Percentiles rank a stretch among this genome's conserved stretches.
These are phyloP conservation scores for Sutorius australiensis DNA, from an alignment of 768 basidiomycete species.

Conservation along the genomic window DNA sequence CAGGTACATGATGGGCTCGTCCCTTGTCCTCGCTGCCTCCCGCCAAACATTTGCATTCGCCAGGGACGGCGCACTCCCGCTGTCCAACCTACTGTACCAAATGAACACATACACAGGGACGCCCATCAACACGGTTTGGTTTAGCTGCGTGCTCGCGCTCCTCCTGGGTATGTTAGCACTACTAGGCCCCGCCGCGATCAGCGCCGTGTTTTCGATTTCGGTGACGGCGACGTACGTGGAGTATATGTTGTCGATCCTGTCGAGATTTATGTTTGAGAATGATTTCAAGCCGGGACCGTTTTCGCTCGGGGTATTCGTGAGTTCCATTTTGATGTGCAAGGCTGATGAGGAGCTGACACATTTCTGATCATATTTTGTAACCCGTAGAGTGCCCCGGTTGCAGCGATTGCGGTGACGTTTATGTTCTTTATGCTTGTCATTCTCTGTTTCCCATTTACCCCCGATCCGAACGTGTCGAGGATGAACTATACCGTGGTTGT, in stretches of 20 bases:
- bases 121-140: slow-evolving; percentile 60
- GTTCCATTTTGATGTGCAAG: slow-evolving; percentile 1
- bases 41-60: slow-evolving; percentile 55
- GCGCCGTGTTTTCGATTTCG: slow-evolving; percentile 50
- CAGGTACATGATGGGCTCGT: slow-evolving; percentile 44
- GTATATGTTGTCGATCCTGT: slow-evolving; percentile 44
- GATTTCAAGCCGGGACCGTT: slow-evolving; percentile 45
- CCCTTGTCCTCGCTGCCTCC: slow-evolving; percentile 42
- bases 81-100: slow-evolving; percentile 48
- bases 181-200: slow-evolving; percentile 49
- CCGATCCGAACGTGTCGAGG: slow-evolving; percentile 37
- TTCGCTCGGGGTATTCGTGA: slow-evolving; percentile 39
- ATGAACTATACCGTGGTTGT: slow-evolving; percentile 78
- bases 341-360: background rate
- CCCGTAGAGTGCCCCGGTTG: slow-evolving; percentile 51
- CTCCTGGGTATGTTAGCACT: slow-evolving; percentile 51
- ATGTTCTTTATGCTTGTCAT: slow-evolving; percentile 63
- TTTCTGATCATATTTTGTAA: background rate
- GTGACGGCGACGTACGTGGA: slow-evolving; percentile 43
- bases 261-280: slow-evolving; percentile 45
- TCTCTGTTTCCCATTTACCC: slow-evolving; percentile 58
- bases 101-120: slow-evolving; percentile 49
- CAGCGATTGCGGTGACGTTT: slow-evolving; percentile 50
- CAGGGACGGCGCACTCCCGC: slow-evolving; percentile 56
- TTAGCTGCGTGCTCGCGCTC: slow-evolving; percentile 38